Evolutionary conservation across 2,329 filamentous ascomycete species (phyloP), one percentile per base, ranked within the genome.

Genomic region (Monilinia aucupariae): DNA sequence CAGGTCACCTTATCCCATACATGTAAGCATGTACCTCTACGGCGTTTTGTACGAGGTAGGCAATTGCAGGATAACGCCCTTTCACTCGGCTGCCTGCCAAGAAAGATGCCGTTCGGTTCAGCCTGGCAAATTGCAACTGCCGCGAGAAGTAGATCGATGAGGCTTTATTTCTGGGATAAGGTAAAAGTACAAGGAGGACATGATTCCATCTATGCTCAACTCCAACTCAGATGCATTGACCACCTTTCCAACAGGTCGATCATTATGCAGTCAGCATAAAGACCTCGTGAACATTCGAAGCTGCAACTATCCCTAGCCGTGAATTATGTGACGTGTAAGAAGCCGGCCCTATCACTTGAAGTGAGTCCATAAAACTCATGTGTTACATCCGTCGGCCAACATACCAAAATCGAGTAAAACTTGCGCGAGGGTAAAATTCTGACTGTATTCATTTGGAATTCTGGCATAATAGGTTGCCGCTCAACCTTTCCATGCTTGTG

Each of bases 111-210:
- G 30, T 48, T 17, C n/a, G n/a, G 41, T 49, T 65, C 66, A 68
- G 66, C 64, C 64, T 66, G 53, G 62, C 59, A n/a, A n/a, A n/a
- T n/a, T n/a, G n/a, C n/a, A 55, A 66, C 62, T 68, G 56, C 63
- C 66, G 64, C 59, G 49, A 60, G 17, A 56, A 47, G 45, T 64
- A 62, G 61, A 65, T 67, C 65, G 62, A 65, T 65, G 49, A 66
- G 56, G 54, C 41, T 61, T 65, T 52, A 53, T 47, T 61, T 59
- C 65, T 56, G 68, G 64, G 65, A 61, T 68, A 63, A 45, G 17
- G 60, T 68, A 63, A 45, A n/a, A 62, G 37, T 62, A 63, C 62
- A 66, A 56, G 54, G 63, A 59, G 58, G 15, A 48, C 32, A 39
- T 50, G 30, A 50, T 62, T 47, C 64, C 61, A 68, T 64, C 67